Percentiles rank a stretch among this genome's conserved stretches.
Evolutionary conservation across 306 rosid species (phyloP).

Genomic region (Ceratonia siliqua): DNA sequence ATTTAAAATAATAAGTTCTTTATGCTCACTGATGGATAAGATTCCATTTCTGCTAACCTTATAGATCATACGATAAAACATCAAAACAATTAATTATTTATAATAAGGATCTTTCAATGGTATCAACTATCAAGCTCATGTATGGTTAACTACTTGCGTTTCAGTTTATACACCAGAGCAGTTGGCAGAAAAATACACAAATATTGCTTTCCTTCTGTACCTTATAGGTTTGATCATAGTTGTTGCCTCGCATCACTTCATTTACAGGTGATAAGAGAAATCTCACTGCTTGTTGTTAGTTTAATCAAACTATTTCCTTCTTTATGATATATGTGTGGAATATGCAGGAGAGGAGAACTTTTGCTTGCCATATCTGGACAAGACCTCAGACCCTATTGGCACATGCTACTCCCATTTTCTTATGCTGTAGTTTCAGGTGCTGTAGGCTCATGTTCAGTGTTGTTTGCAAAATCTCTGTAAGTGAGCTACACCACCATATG

Average conservation of each 20-base stretch:
- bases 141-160: constrained; percentile 37
- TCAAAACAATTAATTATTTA: neutral
- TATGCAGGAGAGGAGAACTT: constrained; percentile 83
- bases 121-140: constrained; percentile 24
- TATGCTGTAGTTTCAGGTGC: constrained; percentile 98
- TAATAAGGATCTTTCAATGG: neutral
- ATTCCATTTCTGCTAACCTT: neutral
- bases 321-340: constrained; percentile 30
- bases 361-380: constrained; percentile 72
- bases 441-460: constrained; percentile 92
- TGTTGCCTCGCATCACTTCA: constrained; percentile 73
- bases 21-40: constrained; percentile 7
- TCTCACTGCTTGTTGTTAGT: constrained; percentile 16
- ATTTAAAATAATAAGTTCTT: constrained; percentile 18
- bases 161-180: constrained; percentile 95
- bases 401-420: constrained; percentile 82
- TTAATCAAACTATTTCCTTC: constrained; percentile 6
- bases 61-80: neutral
- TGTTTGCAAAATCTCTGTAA: constrained; percentile 98
- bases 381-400: constrained; percentile 84
- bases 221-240: constrained; percentile 70
- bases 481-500: constrained; percentile 41
- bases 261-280: constrained; percentile 62
- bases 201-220: constrained; percentile 72
- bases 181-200: constrained; percentile 92